Evolutionary conservation across 2,329 filamentous ascomycete species (phyloP).

Genomic region (Penicillium sp.): DNA sequence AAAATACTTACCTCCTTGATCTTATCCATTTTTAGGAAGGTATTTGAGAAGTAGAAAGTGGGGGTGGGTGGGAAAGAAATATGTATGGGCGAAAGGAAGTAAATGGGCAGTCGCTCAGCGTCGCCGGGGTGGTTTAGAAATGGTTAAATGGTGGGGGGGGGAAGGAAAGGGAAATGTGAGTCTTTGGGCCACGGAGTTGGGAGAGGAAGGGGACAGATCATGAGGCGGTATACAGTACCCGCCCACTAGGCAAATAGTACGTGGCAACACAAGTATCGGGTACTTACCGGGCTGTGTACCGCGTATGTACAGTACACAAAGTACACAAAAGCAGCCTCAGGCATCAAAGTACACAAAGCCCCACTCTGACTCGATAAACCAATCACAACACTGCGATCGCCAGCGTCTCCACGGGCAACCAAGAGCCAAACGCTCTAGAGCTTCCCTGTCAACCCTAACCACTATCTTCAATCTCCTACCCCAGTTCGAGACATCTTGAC

Average conservation of each 20-base stretch:
- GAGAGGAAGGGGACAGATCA: slow-evolving; percentile 22
- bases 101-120: slow-evolving; percentile 44
- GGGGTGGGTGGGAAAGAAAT: slow-evolving; percentile 15
- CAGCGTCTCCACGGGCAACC: slow-evolving; percentile 48
- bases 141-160: slow-evolving; percentile 16
- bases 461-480: slow-evolving; percentile 17
- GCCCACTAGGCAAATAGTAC: slow-evolving; percentile 1
- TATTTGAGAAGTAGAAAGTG: slow-evolving; percentile 26
- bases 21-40: slow-evolving; percentile 72
- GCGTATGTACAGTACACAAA: neutral
- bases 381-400: slow-evolving; percentile 26
- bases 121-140: slow-evolving; percentile 29
- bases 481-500: too few species aligned
- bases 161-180: slow-evolving; percentile 10
- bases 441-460: neutral
- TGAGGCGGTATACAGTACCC: slow-evolving; percentile 19
- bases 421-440: too few species aligned
- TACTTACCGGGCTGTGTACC: slow-evolving; percentile 10
- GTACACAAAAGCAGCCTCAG: neutral
- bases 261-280: slow-evolving; percentile 16
- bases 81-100: slow-evolving; percentile 37
- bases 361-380: slow-evolving; percentile 5
- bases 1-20: slow-evolving; percentile 78
- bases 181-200: slow-evolving; percentile 22
- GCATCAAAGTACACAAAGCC: slow-evolving; percentile 10